Evolutionary conservation across 805 yeast species (phyloP), one percentile per base, ranked within the genome.

Genomic region (Clavispora fructus): DNA sequence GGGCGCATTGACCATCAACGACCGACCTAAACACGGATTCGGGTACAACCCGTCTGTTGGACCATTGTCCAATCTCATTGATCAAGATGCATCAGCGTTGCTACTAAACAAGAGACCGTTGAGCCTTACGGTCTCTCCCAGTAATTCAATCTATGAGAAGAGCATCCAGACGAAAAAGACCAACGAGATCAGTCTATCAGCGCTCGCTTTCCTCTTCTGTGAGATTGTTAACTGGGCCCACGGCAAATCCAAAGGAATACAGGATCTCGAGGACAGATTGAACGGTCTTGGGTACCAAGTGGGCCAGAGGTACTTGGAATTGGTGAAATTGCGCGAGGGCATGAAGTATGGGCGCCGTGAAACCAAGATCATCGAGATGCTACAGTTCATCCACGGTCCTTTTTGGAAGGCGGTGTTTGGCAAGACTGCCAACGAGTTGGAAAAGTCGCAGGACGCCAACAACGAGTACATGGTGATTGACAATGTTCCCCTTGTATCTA

Each of bases 391-490:
- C 6, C 86, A 85, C 53, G 77, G 86, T 0, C 73, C 78, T 2
- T 74, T 89, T 14, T 89, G 96, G 96, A 76, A 72, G 48, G 68
- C 82, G 3, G 62, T 87, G 11, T 89, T 89, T 66, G 92, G 90
- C 7, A 77, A 75, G 53, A 68, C 79, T 0, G 86, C 95, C 16
- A 90, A 87, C 57, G 85, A 81, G 30, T 64, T 89, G 44, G 94
- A 89, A 54, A 82, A 82, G 59, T 77, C 83, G 3, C 86, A 85
- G 40, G 86, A 83, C 26, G 78, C 80, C 45, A 81, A 79, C 47
- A 83, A 83, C 52, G 82, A 79, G 59, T 79, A 74, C 55, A 87
- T 89, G 95, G 85, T 89, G 49, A 81, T 80, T 14, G 96, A 89
- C 61, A 79, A 83, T 55, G 62, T 72, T 12, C 96, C 96, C 6